Percentiles rank a stretch among this genome's conserved stretches.
phyloP scores from a whole-genome alignment of 805 yeast species.

The Zygoascus ofunaensis region DNA sequence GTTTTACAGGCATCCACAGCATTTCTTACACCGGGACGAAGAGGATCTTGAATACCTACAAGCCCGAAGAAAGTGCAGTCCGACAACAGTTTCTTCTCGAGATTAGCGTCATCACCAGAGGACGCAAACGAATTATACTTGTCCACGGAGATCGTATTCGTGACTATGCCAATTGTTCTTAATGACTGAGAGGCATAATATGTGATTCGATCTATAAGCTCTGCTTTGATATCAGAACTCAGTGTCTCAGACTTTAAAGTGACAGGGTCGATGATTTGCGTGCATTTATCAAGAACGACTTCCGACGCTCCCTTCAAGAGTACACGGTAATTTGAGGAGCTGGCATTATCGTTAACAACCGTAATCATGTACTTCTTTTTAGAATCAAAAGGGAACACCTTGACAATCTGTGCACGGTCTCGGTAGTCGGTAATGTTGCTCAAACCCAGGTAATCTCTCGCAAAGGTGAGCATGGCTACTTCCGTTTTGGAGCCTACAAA shows the following conservation, averaged over 20 bases:
- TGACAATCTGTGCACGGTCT: constrained; percentile 41
- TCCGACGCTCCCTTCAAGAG: constrained; percentile 94
- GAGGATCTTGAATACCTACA: constrained; percentile 93
- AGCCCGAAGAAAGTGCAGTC: constrained; percentile 54
- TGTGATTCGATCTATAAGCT: constrained; percentile 31
- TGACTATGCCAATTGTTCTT: constrained; percentile 84
- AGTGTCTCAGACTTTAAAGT: constrained; percentile 3
- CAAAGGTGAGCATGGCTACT: constrained; percentile 69
- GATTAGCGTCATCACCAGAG: constrained; percentile 14
- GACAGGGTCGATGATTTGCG: constrained; percentile 20
- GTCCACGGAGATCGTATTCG: constrained; percentile 44
- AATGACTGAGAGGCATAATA: constrained; percentile 68
- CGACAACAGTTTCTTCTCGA: constrained; percentile 17
- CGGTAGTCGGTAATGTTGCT: constrained; percentile 42
- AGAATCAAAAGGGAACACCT: constrained; percentile 84
- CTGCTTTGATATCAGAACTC: constrained; percentile 10
- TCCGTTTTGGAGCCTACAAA: constrained; percentile 93
- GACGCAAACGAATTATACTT: constrained; percentile 10
- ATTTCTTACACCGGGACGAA: constrained; percentile 79
- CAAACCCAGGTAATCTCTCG: constrained; percentile 43
- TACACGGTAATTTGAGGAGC: constrained; percentile 39
- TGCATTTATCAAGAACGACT: constrained; percentile 57
- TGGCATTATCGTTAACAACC: constrained; percentile 37
- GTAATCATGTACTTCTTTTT: constrained; percentile 88
- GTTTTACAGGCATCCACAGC: constrained; percentile 78